Conservation (phyloP, 371 early-diverging fungal genomes). For the Phascolomyces articulosus region DNA sequence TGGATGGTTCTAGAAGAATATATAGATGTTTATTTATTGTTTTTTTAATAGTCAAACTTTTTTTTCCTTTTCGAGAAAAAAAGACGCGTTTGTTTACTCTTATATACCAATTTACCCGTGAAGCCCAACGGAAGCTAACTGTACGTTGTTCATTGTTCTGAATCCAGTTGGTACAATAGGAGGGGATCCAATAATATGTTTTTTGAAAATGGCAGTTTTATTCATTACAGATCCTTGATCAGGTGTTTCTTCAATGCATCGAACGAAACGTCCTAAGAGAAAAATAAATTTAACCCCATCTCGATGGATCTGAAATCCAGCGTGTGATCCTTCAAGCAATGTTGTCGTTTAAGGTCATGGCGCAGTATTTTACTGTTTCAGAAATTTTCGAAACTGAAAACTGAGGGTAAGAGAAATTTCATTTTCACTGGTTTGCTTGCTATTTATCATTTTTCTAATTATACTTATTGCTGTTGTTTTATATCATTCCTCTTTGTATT, state of each 20-base stretch:
- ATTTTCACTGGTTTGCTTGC: too few relatives aligned
- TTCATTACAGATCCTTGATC: neutral
- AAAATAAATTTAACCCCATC: neutral
- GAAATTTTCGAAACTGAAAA: too few relatives aligned
- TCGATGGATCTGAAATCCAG: neutral
- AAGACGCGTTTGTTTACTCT: too few relatives aligned
- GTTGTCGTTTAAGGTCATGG: too few relatives aligned
- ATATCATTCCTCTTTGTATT: too few relatives aligned
- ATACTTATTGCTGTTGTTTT: too few relatives aligned
- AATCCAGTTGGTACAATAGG: constrained; percentile 4
- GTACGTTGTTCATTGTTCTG: neutral
- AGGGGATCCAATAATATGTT: neutral
- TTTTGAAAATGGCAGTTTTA: neutral
- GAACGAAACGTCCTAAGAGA: neutral
- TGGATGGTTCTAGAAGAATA: too few relatives aligned
- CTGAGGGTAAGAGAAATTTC: too few relatives aligned
- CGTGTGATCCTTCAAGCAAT: neutral
- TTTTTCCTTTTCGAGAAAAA: too few relatives aligned
- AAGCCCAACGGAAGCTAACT: constrained; percentile 2
- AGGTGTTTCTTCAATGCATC: neutral
- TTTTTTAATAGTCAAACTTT: too few relatives aligned
- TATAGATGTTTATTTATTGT: neutral
- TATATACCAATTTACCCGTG: constrained; percentile 10
- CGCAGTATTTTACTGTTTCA: too few relatives aligned
- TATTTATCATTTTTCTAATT: too few relatives aligned